Evolutionary conservation across 2,329 filamentous ascomycete genomes (phyloP).

Genomic region (Aureobasidium mangrovei): DNA sequence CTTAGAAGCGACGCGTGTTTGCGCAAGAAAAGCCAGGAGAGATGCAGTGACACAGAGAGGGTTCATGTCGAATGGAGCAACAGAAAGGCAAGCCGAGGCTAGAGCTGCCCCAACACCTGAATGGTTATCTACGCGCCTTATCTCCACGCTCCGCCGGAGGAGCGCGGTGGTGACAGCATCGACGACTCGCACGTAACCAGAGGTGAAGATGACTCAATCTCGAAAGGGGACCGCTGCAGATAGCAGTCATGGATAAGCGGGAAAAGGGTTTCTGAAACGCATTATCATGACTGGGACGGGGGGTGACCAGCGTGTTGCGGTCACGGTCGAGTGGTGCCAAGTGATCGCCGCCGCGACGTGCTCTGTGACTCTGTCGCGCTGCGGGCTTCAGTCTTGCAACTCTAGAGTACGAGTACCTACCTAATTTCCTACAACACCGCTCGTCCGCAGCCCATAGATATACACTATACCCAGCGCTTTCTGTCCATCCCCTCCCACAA

Average conservation of each 20-base stretch:
- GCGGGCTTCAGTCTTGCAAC: not conserved
- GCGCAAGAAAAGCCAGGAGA: not conserved
- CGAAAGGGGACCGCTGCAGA: too few relatives aligned
- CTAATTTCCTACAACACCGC: not conserved
- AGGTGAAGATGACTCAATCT: not conserved
- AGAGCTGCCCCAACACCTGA: slow-evolving; percentile 8
- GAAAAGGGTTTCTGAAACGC: too few relatives aligned
- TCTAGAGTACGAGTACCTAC: not conserved
- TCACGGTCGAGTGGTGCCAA: too few relatives aligned
- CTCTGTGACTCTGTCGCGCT: not conserved
- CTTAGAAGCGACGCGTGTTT: too few relatives aligned
- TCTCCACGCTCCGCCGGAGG: not conserved
- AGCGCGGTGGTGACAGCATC: not conserved
- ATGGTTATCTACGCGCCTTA: slow-evolving; percentile 11
- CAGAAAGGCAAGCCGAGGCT: slow-evolving; percentile 7
- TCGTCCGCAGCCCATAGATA: not conserved
- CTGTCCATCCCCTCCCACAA: not conserved
- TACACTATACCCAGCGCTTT: not conserved
- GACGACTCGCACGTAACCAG: not conserved
- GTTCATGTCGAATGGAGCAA: not conserved
- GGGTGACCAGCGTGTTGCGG: too few relatives aligned
- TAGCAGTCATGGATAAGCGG: too few relatives aligned
- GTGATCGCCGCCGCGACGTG: not conserved
- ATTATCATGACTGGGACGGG: too few relatives aligned
- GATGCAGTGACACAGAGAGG: not conserved